Conservation (phyloP, 1,284 basidiomycete genomes). For the Takashimella tepidaria region DNA sequence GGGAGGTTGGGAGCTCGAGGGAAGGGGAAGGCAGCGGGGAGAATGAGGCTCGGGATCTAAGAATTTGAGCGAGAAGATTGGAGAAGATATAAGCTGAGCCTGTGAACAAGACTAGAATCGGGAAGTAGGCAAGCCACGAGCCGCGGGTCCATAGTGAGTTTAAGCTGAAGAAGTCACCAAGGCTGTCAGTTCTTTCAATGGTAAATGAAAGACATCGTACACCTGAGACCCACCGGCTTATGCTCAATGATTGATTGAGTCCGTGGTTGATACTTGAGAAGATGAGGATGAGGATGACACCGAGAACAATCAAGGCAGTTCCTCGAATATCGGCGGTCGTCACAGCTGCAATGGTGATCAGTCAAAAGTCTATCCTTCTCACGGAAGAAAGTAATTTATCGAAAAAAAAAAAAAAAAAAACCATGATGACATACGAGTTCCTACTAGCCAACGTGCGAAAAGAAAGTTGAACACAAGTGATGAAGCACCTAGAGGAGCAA, state of each 20-base stretch:
- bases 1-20: constrained; percentile 24
- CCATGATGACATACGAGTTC: constrained; percentile 37
- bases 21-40: constrained; percentile 51
- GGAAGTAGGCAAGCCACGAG: constrained; percentile 84
- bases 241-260: constrained; percentile 43
- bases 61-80: constrained; percentile 34
- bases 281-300: constrained; percentile 48
- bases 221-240: constrained; percentile 49
- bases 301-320: constrained; percentile 46
- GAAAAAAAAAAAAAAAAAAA: neutral
- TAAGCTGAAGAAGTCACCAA: constrained; percentile 49
- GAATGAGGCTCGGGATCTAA: constrained; percentile 40
- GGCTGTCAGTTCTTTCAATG: neutral
- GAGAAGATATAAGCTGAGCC: constrained; percentile 57
- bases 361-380: neutral
- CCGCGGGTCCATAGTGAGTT: constrained; percentile 73
- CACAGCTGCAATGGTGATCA: constrained; percentile 32
- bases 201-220: neutral
- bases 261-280: constrained; percentile 50
- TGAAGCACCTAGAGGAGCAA: constrained; percentile 46
- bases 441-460: constrained; percentile 48
- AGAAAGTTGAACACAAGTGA: constrained; percentile 49
- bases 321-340: constrained; percentile 45
- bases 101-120: constrained; percentile 67
- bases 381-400: no score